Base-by-base conservation (phyloP, 495 filamentous ascomycete species). In the Platismatia glauca region DNA sequence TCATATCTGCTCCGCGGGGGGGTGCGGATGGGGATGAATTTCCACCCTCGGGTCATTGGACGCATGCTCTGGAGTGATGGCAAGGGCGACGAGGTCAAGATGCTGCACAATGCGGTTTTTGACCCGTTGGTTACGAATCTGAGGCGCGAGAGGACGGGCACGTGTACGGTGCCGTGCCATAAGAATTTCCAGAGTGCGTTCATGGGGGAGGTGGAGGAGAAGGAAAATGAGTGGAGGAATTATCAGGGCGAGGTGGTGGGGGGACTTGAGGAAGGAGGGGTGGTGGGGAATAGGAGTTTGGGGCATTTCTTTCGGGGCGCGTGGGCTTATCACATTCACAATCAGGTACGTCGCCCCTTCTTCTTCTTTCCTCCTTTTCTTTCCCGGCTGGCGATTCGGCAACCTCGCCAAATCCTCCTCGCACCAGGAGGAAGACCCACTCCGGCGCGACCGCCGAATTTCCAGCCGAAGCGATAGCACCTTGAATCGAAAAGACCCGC, bases 61-160 rank as follows among this genome's bases (percentile, higher is more conserved):
- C 71, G 79, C 6, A 84, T 84, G 81, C 76, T 81, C 11, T 80
- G 78, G 77, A 80, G 80, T 61, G 81, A 84, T 60, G 74, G 75
- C 0, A 71, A 79, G 18, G 79, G 79, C 53, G 71, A 76, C 22
- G 81, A 83, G 57, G 74, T 82, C 39, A 66, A 75, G 6, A 84
- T 82, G 81, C 74, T 84, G 44, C 81, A 84, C 64, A 83, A 79
- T 7, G 81, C 78, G 1, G 71, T 79, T 2, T 83, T 84, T 60
- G 81, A 84, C 63, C 81, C 81, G 1, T 77, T 83, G 62, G 83
- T 82, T 73, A 80, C 79, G n/a, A 82, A 83, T 59, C 78, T 83
- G 62, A 77, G 83, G 58, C 76, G 79, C 71, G 78, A 76, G 35
- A 71, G 79, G n/a, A 74, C 78, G 52, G 78, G 77, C 1, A 68